Percentiles rank a stretch among this genome's conserved stretches.
Conservation (phyloP, 192 early-diverging fungal species). For the Gonapodya prolifera region DNA sequence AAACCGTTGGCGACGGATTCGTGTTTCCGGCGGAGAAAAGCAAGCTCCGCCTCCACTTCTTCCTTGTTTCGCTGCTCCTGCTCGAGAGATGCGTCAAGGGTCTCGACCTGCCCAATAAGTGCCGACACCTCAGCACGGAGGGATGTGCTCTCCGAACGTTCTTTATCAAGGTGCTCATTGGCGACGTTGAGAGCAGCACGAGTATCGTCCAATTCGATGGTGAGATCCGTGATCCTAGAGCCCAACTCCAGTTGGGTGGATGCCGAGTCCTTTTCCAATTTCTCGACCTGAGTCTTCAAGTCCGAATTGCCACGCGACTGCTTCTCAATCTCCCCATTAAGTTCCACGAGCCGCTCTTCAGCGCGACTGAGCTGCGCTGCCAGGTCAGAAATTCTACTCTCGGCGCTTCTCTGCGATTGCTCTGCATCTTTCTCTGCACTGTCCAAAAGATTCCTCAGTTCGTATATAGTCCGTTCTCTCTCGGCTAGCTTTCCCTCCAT, state of each 20-base stretch:
- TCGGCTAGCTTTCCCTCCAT: not conserved
- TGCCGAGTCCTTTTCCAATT: not conserved
- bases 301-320: not conserved
- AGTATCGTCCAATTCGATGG: not conserved
- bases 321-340: not conserved
- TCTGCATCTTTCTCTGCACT: not conserved
- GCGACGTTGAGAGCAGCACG: not conserved
- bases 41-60: not conserved
- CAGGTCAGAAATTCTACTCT: not conserved
- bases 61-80: not conserved
- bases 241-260: not conserved
- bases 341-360: not conserved
- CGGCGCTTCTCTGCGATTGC: not conserved
- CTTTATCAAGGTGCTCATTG: not conserved
- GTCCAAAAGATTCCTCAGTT: not conserved
- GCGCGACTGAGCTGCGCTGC: not conserved
- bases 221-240: not conserved
- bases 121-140: not conserved
- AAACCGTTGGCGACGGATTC: not conserved
- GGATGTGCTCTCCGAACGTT: not conserved
- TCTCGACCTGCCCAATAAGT: not conserved
- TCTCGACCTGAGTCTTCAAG: not conserved
- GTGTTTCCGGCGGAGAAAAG: not conserved
- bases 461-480: not conserved
- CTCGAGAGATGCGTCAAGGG: not conserved